Percentiles rank a stretch among this genome's conserved stretches.
Conservation (phyloP, 441 rosid genomes). For the Flueggea neowawraea region DNA sequence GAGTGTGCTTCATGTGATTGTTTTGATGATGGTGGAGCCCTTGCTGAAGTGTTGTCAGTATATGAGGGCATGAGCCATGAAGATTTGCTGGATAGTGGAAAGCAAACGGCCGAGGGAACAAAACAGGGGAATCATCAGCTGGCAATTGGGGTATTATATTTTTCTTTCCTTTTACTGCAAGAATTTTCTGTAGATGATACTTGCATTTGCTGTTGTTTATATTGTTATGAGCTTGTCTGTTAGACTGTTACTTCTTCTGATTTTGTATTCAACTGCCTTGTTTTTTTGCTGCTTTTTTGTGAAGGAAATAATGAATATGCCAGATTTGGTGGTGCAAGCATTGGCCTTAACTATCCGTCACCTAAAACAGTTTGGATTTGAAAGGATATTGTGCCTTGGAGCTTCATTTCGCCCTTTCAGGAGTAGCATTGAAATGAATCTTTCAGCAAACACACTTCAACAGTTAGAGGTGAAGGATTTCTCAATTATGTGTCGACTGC, state of each 20-base stretch:
- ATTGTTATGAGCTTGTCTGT: no score
- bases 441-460: constrained; percentile 85
- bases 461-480: constrained; percentile 73
- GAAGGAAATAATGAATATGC: constrained; percentile 79
- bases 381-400: constrained; percentile 67
- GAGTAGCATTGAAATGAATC: constrained; percentile 72
- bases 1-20: constrained; percentile 52
- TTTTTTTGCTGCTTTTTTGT: constrained; percentile 12
- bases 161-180: not conserved
- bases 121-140: constrained; percentile 21
- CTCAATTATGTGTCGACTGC: not conserved
- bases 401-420: constrained; percentile 72
- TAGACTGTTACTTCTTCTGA: not conserved
- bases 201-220: not conserved
- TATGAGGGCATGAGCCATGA: constrained; percentile 46
- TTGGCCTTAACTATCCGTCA: constrained; percentile 66
- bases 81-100: constrained; percentile 24
- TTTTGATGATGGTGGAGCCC: constrained; percentile 63
- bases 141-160: constrained; percentile 46
- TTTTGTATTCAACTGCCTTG: constrained; percentile 7
- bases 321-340: constrained; percentile 82
- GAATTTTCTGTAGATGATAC: not conserved
- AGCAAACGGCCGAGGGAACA: constrained; percentile 21
- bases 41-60: constrained; percentile 65
- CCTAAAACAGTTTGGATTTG: constrained; percentile 88